These are phyloP conservation scores for Castanea sativa DNA, from an alignment of 306 rosid genomes.

Conservation along the genomic window DNA sequence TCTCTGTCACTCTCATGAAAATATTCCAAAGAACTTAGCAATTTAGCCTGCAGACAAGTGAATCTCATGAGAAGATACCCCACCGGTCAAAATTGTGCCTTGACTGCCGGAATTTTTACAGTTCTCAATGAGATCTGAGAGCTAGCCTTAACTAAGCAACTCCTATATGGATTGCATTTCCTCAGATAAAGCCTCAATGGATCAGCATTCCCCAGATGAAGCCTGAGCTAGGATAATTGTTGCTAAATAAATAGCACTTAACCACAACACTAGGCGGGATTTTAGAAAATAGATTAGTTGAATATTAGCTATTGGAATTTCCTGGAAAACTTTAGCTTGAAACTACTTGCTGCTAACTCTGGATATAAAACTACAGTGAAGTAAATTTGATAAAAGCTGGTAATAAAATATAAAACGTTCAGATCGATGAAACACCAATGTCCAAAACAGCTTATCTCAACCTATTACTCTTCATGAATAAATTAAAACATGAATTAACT, in stretches of 20 bases:
- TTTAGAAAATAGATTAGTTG: neutral
- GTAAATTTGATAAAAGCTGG: neutral
- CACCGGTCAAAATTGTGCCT: neutral
- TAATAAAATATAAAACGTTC: neutral
- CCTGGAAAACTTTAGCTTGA: neutral
- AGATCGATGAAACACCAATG: constrained; percentile 6
- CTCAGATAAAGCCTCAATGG: neutral
- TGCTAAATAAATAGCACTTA: neutral
- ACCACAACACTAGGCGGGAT: neutral
- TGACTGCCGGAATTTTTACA: neutral
- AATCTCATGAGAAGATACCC: neutral
- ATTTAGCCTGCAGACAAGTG: neutral
- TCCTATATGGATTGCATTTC: constrained; percentile 3
- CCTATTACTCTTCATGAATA: neutral
- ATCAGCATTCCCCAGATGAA: constrained; percentile 14
- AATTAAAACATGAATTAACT: neutral
- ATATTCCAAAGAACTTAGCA: neutral
- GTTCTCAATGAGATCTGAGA: neutral
- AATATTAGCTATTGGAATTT: neutral
- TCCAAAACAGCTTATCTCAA: neutral
- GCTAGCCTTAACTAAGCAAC: neutral
- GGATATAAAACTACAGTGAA: constrained; percentile 1
- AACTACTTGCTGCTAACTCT: neutral
- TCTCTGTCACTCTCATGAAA: neutral
- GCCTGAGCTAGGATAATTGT: neutral